Conservation (phyloP, 1,284 basidiomycete genomes). For the Exobasidium rhododendri region DNA sequence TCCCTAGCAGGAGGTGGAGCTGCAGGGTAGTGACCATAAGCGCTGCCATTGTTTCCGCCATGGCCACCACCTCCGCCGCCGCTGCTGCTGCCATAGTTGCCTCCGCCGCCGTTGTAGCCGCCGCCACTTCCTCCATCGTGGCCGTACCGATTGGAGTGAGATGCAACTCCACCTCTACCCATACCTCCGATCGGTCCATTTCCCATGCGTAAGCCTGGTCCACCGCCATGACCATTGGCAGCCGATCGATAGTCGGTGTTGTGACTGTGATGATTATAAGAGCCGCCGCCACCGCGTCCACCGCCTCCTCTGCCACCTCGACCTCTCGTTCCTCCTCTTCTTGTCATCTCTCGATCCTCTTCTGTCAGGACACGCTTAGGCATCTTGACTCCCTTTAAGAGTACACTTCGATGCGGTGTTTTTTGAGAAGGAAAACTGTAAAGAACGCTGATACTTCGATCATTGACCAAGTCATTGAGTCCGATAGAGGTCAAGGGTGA, state of each 20-base stretch:
- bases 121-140: background rate
- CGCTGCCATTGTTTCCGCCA: background rate
- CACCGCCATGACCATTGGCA: background rate
- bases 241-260: background rate
- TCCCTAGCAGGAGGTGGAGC: background rate
- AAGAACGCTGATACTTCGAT: slow-evolving; percentile 78
- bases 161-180: background rate
- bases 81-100: background rate
- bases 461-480: slow-evolving; percentile 73
- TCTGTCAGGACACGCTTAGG: slow-evolving; percentile 66
- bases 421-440: slow-evolving; percentile 87
- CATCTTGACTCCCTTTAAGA: slow-evolving; percentile 72
- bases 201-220: background rate
- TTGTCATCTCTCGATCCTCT: slow-evolving; percentile 69
- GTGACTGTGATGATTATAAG: background rate
- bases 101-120: background rate
- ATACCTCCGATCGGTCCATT: background rate
- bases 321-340: slow-evolving; percentile 56
- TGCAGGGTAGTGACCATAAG: background rate
- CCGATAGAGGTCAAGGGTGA: slow-evolving; percentile 63
- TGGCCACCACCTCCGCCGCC: background rate
- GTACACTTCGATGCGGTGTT: slow-evolving; percentile 76
- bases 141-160: background rate
- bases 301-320: slow-evolving; percentile 34
- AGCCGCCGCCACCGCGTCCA: slow-evolving; percentile 11